These are phyloP conservation scores for Bretschneidera sinensis DNA, from an alignment of 345 rosid species.

Conservation along the genomic window DNA sequence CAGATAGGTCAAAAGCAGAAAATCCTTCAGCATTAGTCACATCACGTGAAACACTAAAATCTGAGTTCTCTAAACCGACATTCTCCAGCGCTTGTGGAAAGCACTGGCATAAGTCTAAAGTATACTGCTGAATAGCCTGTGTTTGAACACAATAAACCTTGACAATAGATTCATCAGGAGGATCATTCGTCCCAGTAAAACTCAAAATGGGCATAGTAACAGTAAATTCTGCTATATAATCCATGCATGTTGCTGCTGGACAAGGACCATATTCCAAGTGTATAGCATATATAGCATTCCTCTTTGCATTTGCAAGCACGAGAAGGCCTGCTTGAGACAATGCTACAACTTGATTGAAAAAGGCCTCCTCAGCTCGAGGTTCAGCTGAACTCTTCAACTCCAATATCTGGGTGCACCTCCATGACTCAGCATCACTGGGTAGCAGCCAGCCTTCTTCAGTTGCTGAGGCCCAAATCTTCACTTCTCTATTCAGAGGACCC, in stretches of 20 bases:
- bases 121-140: conserved; percentile 89
- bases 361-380: conserved; percentile 56
- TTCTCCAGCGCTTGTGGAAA: conserved; percentile 64
- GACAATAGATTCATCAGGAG: conserved; percentile 50
- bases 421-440: conserved; percentile 56
- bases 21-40: conserved; percentile 35
- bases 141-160: conserved; percentile 94
- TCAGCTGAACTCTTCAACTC: conserved; percentile 67
- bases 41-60: conserved; percentile 38
- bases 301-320: conserved; percentile 85
- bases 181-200: conserved; percentile 68
- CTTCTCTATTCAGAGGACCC: conserved; percentile 81
- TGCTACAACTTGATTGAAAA: conserved; percentile 80
- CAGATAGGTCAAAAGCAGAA: conserved; percentile 34
- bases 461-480: conserved; percentile 75
- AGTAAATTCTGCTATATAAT: conserved; percentile 76
- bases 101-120: conserved; percentile 75
- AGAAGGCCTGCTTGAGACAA: conserved; percentile 64
- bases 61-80: conserved; percentile 49
- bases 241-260: conserved; percentile 68
- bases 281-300: conserved; percentile 74
- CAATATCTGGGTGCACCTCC: conserved; percentile 79
- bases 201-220: conserved; percentile 95
- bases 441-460: conserved; percentile 81
- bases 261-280: conserved; percentile 77